Evolutionary conservation across 148 eudicot genomes (phyloP).

Genomic region (Salicornia ramosissima): DNA sequence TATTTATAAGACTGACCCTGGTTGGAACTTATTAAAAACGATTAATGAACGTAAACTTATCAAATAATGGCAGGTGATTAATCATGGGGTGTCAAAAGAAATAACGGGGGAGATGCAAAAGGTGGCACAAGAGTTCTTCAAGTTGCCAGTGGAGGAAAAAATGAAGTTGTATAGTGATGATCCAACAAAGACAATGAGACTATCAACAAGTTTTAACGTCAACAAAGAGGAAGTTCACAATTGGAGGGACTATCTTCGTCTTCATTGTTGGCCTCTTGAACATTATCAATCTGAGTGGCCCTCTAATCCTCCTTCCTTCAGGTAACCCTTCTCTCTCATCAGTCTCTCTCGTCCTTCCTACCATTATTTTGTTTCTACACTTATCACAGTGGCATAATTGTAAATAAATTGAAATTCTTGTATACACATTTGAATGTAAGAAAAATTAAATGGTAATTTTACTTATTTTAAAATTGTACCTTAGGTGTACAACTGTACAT

Average conservation of each 20-base stretch:
- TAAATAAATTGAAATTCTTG: no score
- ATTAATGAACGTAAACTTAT: no score
- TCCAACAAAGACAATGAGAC: slow-evolving; percentile 61
- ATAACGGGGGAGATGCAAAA: slow-evolving; percentile 40
- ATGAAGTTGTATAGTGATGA: slow-evolving; percentile 85
- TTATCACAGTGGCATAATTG: no score
- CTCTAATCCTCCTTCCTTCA: slow-evolving; percentile 68
- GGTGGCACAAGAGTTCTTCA: slow-evolving; percentile 60
- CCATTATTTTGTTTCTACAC: no score
- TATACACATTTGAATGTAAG: no score
- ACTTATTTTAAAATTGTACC: no score
- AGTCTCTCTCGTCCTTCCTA: no score
- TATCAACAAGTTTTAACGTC: slow-evolving; percentile 80
- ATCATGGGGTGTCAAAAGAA: slow-evolving; percentile 62
- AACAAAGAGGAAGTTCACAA: slow-evolving; percentile 74
- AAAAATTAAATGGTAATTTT: no score
- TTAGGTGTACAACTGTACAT: no score
- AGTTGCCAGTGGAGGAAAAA: slow-evolving; percentile 71
- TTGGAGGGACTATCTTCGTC: slow-evolving; percentile 90
- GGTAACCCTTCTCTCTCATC: slow-evolving; percentile 39
- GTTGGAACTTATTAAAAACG: no score
- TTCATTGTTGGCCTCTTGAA: slow-evolving; percentile 82
- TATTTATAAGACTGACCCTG: no score
- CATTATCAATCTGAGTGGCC: slow-evolving; percentile 71
- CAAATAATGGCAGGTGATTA: slow-evolving; percentile 64